phyloP scores from a whole-genome alignment of 306 rosid species.

The Cicer cuneatum region DNA sequence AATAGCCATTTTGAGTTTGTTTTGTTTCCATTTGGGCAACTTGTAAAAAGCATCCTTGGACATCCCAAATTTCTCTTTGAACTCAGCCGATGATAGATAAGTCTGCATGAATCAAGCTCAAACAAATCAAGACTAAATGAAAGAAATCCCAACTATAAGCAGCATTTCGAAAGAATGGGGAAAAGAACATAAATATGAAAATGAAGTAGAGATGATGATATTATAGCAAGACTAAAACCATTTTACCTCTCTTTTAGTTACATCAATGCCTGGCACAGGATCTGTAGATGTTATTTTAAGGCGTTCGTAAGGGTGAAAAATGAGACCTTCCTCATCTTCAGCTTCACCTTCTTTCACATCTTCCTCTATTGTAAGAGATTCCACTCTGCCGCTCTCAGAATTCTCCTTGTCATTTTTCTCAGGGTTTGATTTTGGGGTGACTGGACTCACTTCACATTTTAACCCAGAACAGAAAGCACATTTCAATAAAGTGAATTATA shows the following conservation, averaged over 20 bases:
- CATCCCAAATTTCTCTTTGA: constrained; percentile 84
- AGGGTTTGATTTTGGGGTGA: constrained; percentile 53
- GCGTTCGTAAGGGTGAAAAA: constrained; percentile 72
- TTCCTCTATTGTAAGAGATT: constrained; percentile 81
- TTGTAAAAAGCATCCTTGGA: constrained; percentile 71
- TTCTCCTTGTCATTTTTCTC: constrained; percentile 59
- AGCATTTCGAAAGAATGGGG: constrained; percentile 27
- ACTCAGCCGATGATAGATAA: constrained; percentile 83
- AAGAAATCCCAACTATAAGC: constrained; percentile 15
- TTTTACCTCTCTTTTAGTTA: constrained; percentile 93
- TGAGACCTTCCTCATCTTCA: constrained; percentile 82
- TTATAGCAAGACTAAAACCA: constrained; percentile 22
- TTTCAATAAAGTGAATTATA: constrained; percentile 23
- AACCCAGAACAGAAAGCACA: constrained; percentile 27
- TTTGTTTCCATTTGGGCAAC: constrained; percentile 98
- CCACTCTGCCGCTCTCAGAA: constrained; percentile 60
- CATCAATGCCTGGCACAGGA: constrained; percentile 79
- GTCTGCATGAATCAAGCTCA: constrained; percentile 62
- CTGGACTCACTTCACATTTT: constrained; percentile 60
- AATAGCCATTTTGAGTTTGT: constrained; percentile 92
- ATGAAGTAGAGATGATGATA: constrained; percentile 25
- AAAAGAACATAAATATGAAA: background rate
- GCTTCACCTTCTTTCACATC: constrained; percentile 87
- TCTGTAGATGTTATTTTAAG: constrained; percentile 66
- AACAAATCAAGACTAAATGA: constrained; percentile 46